phyloP scores from a whole-genome alignment of 306 rosid species.

The Quercus mongolica region DNA sequence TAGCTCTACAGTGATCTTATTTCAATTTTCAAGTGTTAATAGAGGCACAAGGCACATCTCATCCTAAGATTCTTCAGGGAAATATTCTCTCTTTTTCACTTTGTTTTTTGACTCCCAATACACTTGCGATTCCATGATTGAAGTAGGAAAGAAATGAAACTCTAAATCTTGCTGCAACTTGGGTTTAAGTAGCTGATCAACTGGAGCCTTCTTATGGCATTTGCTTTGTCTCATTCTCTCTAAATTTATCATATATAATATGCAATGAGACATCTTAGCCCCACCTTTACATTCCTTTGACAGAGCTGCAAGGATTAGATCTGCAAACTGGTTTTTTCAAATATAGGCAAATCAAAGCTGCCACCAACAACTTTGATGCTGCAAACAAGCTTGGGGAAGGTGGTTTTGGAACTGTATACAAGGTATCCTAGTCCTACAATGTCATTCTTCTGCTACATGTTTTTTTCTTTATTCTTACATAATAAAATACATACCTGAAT shows the following conservation, averaged over 20 bases:
- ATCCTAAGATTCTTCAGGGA: too few relatives aligned
- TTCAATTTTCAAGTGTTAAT: too few relatives aligned
- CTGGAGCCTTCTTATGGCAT: too few relatives aligned
- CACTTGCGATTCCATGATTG: too few relatives aligned
- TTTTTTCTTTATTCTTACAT: too few relatives aligned
- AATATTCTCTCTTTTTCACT: too few relatives aligned
- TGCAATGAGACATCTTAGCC: neutral
- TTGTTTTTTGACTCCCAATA: too few relatives aligned
- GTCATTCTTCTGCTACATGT: neutral
- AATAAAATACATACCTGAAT: neutral
- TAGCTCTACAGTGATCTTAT: too few relatives aligned
- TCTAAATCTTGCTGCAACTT: too few relatives aligned
- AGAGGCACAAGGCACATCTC: too few relatives aligned
- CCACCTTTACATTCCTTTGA: neutral
- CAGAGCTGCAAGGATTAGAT: constrained; percentile 15
- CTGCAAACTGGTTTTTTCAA: constrained; percentile 17
- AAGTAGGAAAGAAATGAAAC: too few relatives aligned
- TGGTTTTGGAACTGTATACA: constrained; percentile 76
- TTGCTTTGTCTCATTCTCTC: neutral
- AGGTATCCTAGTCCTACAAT: constrained; percentile 37
- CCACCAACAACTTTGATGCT: constrained; percentile 53
- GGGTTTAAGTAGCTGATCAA: too few relatives aligned
- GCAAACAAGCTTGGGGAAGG: constrained; percentile 69
- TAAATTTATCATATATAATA: neutral
- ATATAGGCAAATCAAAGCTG: constrained; percentile 32